phyloP scores from a whole-genome alignment of 805 yeast genomes.

The Grigorovia yakushimaensis region DNA sequence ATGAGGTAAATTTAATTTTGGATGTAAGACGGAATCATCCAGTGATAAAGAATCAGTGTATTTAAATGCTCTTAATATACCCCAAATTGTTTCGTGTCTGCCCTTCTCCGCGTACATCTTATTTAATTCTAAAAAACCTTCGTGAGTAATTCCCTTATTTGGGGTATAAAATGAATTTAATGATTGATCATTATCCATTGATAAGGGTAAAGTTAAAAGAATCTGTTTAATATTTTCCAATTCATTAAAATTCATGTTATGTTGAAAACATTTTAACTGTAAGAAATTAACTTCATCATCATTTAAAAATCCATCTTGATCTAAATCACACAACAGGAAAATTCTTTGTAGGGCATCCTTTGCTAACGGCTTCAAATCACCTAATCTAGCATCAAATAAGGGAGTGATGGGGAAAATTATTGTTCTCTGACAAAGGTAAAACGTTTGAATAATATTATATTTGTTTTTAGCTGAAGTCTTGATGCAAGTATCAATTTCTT shows the following conservation, averaged over 20 bases:
- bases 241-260: slow-evolving; percentile 43
- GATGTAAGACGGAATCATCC: slow-evolving; percentile 69
- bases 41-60: slow-evolving; percentile 88
- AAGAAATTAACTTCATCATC: slow-evolving; percentile 60
- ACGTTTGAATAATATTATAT: slow-evolving; percentile 72
- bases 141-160: slow-evolving; percentile 50
- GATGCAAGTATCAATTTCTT: slow-evolving; percentile 88
- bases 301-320: slow-evolving; percentile 77
- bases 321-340: slow-evolving; percentile 77
- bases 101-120: slow-evolving; percentile 83
- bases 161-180: slow-evolving; percentile 23
- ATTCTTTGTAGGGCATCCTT: slow-evolving; percentile 67
- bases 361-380: slow-evolving; percentile 69
- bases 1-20: slow-evolving; percentile 63
- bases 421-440: slow-evolving; percentile 87
- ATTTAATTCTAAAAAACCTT: slow-evolving; percentile 70
- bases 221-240: slow-evolving; percentile 35
- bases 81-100: slow-evolving; percentile 96
- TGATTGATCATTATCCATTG: background rate
- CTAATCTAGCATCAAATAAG: slow-evolving; percentile 82
- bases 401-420: slow-evolving; percentile 92
- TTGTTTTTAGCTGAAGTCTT: slow-evolving; percentile 79
- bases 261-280: slow-evolving; percentile 68
- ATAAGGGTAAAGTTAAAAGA: slow-evolving; percentile 8
- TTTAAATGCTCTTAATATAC: slow-evolving; percentile 75